Conservation (phyloP, 2,329 filamentous ascomycete species). For the Aspergillus sp. region DNA sequence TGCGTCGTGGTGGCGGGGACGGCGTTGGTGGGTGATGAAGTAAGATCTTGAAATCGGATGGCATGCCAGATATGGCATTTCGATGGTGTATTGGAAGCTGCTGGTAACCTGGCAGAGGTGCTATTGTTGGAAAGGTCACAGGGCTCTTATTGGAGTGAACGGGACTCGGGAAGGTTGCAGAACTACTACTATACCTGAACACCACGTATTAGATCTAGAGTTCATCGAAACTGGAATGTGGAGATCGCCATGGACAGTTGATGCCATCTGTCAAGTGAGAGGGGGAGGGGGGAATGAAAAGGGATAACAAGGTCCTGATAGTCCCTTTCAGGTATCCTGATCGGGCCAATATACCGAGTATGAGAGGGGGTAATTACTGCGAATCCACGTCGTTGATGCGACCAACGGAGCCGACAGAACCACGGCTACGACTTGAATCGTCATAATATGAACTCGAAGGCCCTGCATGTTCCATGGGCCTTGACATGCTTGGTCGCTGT, state of each 20-base stretch:
- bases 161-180: constrained; percentile 29
- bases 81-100: constrained; percentile 17
- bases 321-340: background rate
- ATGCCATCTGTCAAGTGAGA: background rate
- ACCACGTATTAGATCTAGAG: constrained; percentile 18
- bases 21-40: constrained; percentile 31
- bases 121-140: constrained; percentile 14
- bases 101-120: constrained; percentile 13
- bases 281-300: background rate
- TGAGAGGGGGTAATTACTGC: constrained; percentile 27
- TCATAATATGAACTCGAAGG: constrained; percentile 23
- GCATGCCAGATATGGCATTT: constrained; percentile 28
- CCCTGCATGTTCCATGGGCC: constrained; percentile 16
- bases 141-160: constrained; percentile 29
- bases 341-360: background rate
- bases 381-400: constrained; percentile 33
- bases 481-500: constrained; percentile 20
- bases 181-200: constrained; percentile 28
- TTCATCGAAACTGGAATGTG: background rate
- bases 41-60: constrained; percentile 38
- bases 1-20: constrained; percentile 24
- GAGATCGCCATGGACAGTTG: background rate
- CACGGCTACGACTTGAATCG: constrained; percentile 22
- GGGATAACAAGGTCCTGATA: background rate
- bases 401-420: constrained; percentile 24